Evolutionary conservation across 2,329 filamentous ascomycete species (phyloP), one percentile per base, ranked within the genome.

Genomic region (Ophiostoma perfectum): DNA sequence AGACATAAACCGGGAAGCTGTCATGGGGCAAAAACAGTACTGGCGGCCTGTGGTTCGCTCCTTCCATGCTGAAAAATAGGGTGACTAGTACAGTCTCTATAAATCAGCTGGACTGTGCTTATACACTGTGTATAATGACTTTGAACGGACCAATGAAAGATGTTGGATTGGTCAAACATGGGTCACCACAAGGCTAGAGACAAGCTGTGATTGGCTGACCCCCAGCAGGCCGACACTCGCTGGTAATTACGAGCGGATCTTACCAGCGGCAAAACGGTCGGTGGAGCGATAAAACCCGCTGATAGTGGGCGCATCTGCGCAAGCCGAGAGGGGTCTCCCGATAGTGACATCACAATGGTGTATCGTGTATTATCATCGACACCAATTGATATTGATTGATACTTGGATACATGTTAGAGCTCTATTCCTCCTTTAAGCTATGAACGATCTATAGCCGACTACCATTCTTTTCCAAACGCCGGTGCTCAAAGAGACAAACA

Each of bases 121-220:
- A 18, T 5, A 7, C 60, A 63, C 60, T 63, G 60, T 63, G 60
- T 4, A 6, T 14, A 5, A 4, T 12, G 36, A 42, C 58, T 70
- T 70, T 69, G 67, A 66, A 71, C 69, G 72, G 65, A 42, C 75
- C 75, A 77, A 77, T 76, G 72, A 75, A 49, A 64, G 2, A 6
- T 2, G 38, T 12, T 39, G 16, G 66, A 74, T 74, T 77, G 74
- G 76, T 77, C 74, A 78, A 63, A 7, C 38, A 42, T 27, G 60
- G 38, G 36, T n/a, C 36, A 55, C 55, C 11, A 38, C 27, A 16
- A 60, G 55, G 27, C 55, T 27, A 60, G 27, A 72, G 39, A 44
- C 12, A 9, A 39, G 27, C 60, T 47, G 44, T n/a, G 27, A 38
- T 16, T 58, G 11, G 16, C 38, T 4, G 5, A n/a, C 36, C 16